Conservation (phyloP, 2,329 filamentous ascomycete genomes). For the Ophioceras dolichostomum region DNA sequence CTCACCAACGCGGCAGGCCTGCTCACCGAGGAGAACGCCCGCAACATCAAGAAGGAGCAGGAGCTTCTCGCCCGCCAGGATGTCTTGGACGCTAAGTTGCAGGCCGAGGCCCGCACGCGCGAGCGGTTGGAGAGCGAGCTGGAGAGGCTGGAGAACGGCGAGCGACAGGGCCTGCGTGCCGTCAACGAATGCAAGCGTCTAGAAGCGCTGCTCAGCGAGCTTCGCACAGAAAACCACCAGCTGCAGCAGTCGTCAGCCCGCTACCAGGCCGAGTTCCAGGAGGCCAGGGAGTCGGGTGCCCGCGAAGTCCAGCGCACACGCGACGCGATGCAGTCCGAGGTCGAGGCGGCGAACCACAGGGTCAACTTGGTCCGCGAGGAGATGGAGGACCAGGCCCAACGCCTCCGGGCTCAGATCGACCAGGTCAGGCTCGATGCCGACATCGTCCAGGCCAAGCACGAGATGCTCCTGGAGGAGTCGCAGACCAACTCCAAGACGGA, state of each 20-base stretch:
- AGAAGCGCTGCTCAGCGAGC: conserved; percentile 39
- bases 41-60: conserved; percentile 67
- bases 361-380: conserved; percentile 74
- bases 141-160: conserved; percentile 50
- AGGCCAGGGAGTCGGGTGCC: conserved; percentile 67
- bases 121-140: conserved; percentile 56
- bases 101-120: conserved; percentile 59
- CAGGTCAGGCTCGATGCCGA: conserved; percentile 68
- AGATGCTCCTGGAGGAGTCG: conserved; percentile 75
- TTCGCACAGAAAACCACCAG: conserved; percentile 56
- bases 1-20: conserved; percentile 70
- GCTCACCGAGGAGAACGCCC: conserved; percentile 70
- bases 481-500: conserved; percentile 52
- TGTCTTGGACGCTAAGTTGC: conserved; percentile 64
- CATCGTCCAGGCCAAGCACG: conserved; percentile 66
- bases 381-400: conserved; percentile 66
- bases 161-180: conserved; percentile 52
- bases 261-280: conserved; percentile 71
- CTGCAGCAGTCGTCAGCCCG: conserved; percentile 57
- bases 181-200: conserved; percentile 50
- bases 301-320: conserved; percentile 73
- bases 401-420: conserved; percentile 64
- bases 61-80: conserved; percentile 69
- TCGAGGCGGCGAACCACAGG: conserved; percentile 75
- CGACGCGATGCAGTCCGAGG: conserved; percentile 64